Evolutionary conservation across 2,329 filamentous ascomycete genomes (phyloP).

Genomic region (Venturia oleaginea): DNA sequence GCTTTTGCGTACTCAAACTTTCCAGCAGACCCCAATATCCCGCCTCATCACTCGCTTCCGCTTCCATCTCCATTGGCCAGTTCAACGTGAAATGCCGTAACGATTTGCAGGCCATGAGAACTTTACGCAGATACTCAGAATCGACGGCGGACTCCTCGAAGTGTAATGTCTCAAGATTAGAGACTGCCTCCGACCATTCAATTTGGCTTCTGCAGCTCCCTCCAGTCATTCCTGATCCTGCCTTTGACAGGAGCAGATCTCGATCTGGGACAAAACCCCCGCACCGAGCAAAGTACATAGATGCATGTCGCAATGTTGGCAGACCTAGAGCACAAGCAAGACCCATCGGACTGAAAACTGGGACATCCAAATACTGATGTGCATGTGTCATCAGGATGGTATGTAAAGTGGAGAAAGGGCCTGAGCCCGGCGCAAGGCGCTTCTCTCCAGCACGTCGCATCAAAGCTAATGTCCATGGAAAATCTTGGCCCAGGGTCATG

Average conservation of each 20-base stretch:
- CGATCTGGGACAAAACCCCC: background rate
- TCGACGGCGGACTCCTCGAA: background rate
- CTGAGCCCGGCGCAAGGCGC: background rate
- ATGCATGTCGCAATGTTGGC: background rate
- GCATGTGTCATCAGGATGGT: background rate
- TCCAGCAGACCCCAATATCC: background rate
- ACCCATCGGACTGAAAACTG: background rate
- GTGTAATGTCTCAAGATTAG: background rate
- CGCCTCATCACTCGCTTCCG: background rate
- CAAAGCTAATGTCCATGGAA: conserved; percentile 1
- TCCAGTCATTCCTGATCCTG: background rate
- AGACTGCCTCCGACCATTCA: background rate
- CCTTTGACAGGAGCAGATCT: background rate
- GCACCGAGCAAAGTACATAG: background rate
- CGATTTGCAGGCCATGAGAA: background rate
- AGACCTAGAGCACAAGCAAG: background rate
- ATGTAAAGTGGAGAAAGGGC: background rate
- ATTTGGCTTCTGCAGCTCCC: background rate
- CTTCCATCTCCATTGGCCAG: background rate
- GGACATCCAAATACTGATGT: background rate
- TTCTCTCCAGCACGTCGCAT: background rate
- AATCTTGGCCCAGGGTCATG: background rate
- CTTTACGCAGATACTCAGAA: background rate
- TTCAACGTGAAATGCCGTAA: background rate
- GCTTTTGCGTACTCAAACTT: background rate